phyloP scores from a whole-genome alignment of 495 filamentous ascomycete species.

The Cryomyces minteri region DNA sequence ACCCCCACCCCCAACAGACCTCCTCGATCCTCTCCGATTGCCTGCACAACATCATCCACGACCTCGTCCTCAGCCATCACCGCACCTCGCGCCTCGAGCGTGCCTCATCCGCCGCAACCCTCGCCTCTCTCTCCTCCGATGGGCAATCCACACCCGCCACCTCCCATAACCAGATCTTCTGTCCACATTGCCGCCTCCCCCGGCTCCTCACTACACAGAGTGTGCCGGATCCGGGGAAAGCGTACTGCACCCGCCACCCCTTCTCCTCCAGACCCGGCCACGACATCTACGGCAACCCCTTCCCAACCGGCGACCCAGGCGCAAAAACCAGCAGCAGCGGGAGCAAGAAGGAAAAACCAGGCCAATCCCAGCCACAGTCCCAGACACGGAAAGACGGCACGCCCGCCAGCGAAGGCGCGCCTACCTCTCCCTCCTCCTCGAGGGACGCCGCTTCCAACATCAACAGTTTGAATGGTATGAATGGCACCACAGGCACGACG shows the following conservation, averaged over 20 bases:
- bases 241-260: conserved; percentile 63
- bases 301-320: conserved; percentile 32
- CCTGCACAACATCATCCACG: conserved; percentile 26
- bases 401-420: conserved; percentile 15
- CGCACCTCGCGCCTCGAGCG: conserved; percentile 32
- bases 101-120: conserved; percentile 52
- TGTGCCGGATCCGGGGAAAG: conserved; percentile 11
- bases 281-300: conserved; percentile 73
- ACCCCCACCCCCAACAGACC: background rate
- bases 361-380: conserved; percentile 14
- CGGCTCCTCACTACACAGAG: conserved; percentile 20
- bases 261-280: conserved; percentile 53
- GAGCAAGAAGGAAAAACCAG: conserved; percentile 27
- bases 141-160: conserved; percentile 23
- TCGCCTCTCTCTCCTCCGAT: conserved; percentile 43
- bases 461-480: conserved; percentile 9
- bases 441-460: conserved; percentile 8
- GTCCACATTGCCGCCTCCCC: conserved; percentile 22
- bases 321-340: conserved; percentile 29
- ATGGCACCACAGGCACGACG: conserved; percentile 15
- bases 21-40: conserved; percentile 20
- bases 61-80: conserved; percentile 22
- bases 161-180: conserved; percentile 48
- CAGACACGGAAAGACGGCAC: conserved; percentile 12
- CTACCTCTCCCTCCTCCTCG: conserved; percentile 1